Base-by-base conservation (phyloP, 805 yeast genomes). In the Kodamaea fukazawae region DNA sequence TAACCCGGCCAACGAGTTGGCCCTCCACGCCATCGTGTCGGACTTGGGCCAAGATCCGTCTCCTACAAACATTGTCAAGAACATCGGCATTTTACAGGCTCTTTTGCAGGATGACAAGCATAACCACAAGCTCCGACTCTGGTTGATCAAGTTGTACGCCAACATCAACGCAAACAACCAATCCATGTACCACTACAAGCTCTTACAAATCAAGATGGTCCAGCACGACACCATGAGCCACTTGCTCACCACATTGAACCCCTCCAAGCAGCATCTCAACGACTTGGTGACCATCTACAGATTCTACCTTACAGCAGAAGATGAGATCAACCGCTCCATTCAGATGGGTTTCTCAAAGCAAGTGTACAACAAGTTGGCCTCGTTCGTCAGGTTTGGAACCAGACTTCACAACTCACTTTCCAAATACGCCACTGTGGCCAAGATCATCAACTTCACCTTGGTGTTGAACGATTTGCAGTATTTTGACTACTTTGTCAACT, bases 191-290 rank as follows among this genome's bases (percentile, higher is more conserved):
- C 75, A 79, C 33, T 88, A 75, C 56, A 58, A 71, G 11, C 53
- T 67, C 1, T 59, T 90, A 37, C 76, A 79, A 27, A 75, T 88
- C 49, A 86, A 84, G 53, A 80, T 82, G 63, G 60, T 89, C 7
- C 98, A 91, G 60, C 67, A 73, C 36, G 96, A 90, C 52, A 75
- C 86, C 0, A 57, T 85, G 34, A 75, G 81, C 9, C 70, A 74
- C 45, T 50, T 81, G 7, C 60, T 70, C 7, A 23, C 40, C 18
- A 66, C 79, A 0, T 51, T 58, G 2, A 62, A 65, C 17, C 49
- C 78, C 7, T 45, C 46, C 10, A 54, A 66, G n/a, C 55, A 59
- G 3, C 50, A 47, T 26, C 44, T 62, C 27, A 32, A 35, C 11
- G 43, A 46, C 18, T 46, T 55, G 12, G 46, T 65, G 9, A 49